phyloP scores from a whole-genome alignment of 768 basidiomycete genomes.

The Jaapia argillacea region DNA sequence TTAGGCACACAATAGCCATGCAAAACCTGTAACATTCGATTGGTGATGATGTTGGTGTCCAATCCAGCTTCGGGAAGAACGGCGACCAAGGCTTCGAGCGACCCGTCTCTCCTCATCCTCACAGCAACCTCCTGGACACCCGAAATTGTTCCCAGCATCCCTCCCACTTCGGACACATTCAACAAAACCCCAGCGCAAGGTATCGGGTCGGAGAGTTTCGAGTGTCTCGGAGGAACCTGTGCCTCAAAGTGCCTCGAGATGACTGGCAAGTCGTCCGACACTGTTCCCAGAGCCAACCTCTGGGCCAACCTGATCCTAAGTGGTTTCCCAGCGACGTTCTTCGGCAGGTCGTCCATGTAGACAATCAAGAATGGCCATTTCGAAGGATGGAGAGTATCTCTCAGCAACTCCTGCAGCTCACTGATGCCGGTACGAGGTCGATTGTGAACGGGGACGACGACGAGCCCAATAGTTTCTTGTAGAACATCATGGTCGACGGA shows the following conservation, averaged over 20 bases:
- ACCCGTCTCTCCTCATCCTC: slow-evolving; percentile 20
- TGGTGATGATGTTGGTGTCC: slow-evolving; percentile 13
- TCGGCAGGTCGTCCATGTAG: slow-evolving; percentile 37
- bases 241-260: slow-evolving; percentile 34
- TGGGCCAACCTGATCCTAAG: slow-evolving; percentile 32
- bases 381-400: slow-evolving; percentile 35
- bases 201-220: slow-evolving; percentile 27
- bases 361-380: slow-evolving; percentile 40
- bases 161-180: slow-evolving; percentile 18
- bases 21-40: slow-evolving; percentile 15
- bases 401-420: slow-evolving; percentile 33
- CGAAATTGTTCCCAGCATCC: slow-evolving; percentile 16
- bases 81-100: slow-evolving; percentile 29
- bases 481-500: slow-evolving; percentile 35
- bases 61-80: slow-evolving; percentile 10
- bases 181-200: slow-evolving; percentile 23
- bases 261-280: slow-evolving; percentile 23
- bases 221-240: slow-evolving; percentile 18
- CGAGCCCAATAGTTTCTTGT: slow-evolving; percentile 36
- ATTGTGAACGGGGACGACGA: slow-evolving; percentile 26
- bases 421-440: slow-evolving; percentile 26
- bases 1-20: slow-evolving; percentile 32
- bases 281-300: slow-evolving; percentile 27
- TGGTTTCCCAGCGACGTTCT: slow-evolving; percentile 39
- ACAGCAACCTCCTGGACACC: slow-evolving; percentile 27